phyloP scores from a whole-genome alignment of 1,284 basidiomycete genomes.

The Cronartium quercuum region DNA sequence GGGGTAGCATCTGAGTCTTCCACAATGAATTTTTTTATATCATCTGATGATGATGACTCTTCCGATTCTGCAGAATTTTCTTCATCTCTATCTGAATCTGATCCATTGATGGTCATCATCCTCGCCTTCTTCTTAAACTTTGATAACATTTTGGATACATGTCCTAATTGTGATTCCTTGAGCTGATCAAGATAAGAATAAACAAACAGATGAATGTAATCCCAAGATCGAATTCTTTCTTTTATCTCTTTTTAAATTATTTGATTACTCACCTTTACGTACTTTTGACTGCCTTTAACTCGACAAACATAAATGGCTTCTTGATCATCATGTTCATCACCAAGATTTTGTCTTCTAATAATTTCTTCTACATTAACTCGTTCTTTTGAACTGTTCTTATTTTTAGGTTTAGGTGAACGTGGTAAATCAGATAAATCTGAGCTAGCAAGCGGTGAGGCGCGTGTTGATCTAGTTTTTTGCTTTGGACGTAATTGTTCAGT shows the following conservation, averaged over 20 bases:
- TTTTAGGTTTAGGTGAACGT: neutral
- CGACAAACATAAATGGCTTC: slow-evolving; percentile 15
- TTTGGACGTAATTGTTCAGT: neutral
- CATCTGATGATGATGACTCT: neutral
- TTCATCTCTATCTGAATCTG: neutral
- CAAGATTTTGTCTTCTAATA: too few species aligned
- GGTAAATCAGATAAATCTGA: neutral
- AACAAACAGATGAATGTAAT: neutral
- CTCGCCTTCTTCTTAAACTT: slow-evolving; percentile 9
- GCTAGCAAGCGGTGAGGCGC: neutral
- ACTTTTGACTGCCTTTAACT: slow-evolving; percentile 2
- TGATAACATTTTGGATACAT: slow-evolving; percentile 12
- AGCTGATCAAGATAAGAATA: neutral
- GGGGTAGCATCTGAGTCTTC: slow-evolving; percentile 5
- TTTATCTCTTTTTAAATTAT: too few species aligned
- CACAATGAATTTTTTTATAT: too few species aligned
- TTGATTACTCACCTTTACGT: slow-evolving; percentile 7
- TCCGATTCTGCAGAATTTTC: neutral
- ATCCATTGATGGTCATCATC: neutral
- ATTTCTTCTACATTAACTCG: neutral
- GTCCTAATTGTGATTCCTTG: slow-evolving; percentile 20
- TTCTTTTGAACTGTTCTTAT: neutral
- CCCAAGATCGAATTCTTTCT: neutral
- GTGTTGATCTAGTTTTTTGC: neutral
- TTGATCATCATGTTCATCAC: neutral